Evolutionary conservation across 306 rosid genomes (phyloP).

Genomic region (Quercus engelmannii): DNA sequence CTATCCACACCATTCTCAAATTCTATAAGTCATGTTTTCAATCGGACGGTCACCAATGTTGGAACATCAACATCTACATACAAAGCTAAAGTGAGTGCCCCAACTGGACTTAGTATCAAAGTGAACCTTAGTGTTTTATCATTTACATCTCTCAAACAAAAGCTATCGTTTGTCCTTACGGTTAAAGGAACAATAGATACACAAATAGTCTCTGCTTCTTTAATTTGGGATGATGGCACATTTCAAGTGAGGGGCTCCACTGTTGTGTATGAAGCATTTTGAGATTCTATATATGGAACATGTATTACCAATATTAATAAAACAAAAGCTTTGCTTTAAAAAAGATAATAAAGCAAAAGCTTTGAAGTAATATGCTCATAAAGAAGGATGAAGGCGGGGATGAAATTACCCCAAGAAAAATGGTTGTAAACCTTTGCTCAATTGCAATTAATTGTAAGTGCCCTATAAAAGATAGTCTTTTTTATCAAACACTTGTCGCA

Average conservation of each 20-base stretch:
- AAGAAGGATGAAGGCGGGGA: no score
- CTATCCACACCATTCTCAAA: slow-evolving; percentile 1
- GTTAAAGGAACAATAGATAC: slow-evolving; percentile 20
- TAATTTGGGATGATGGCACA: slow-evolving; percentile 50
- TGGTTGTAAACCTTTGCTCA: no score
- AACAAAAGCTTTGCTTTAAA: no score
- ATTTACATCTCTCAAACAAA: slow-evolving; percentile 33
- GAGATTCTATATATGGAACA: no score
- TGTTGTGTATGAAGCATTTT: background rate
- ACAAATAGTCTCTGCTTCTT: slow-evolving; percentile 29
- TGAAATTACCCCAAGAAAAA: no score
- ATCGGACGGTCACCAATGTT: slow-evolving; percentile 38
- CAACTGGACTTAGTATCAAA: slow-evolving; percentile 22
- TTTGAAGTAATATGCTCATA: no score
- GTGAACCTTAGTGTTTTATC: slow-evolving; percentile 37
- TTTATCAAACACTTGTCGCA: no score
- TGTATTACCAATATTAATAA: no score
- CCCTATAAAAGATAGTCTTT: no score
- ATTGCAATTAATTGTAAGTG: no score
- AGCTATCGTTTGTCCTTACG: slow-evolving; percentile 14
- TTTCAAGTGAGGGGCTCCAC: slow-evolving; percentile 47
- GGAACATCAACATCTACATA: slow-evolving; percentile 36
- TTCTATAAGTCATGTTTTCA: slow-evolving; percentile 17
- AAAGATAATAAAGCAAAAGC: no score
- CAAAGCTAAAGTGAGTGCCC: slow-evolving; percentile 26